Base-by-base conservation (phyloP, 129 eudicot genomes). In the Artemisia argyi region DNA sequence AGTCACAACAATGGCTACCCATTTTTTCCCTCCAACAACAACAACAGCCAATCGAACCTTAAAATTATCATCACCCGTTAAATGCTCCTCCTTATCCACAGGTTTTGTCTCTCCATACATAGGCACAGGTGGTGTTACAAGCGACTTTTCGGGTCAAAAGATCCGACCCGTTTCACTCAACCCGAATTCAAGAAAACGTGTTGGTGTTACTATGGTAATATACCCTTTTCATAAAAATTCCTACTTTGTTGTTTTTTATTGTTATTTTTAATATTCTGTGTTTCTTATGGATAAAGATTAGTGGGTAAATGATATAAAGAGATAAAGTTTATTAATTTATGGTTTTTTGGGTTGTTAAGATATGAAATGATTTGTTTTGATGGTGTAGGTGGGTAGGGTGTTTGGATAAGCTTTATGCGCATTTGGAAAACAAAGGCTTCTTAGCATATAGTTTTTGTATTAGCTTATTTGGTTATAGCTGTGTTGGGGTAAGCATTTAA, bases 131-230 rank as follows among this genome's bases (percentile, higher is more conserved):
- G 59, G 83, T 65, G 59, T 83, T 42, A 72, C 82, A 76, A 69
- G 76, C 58, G 83, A 81, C 17, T 87, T 92, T 16, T 61, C 88
- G 39, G 93, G 91, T 52, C 74, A 20, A 0, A 82, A 78, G 71
- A 79, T 85, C 77, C 89, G 95, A 75, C 86, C 95, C 50, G 76
- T 51, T 15, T 85, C 85, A 9, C 82, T 84, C n/a, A 76, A 75
- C 39, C 83, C 84, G 39, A 71, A 68, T 66, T 68, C 86, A 0
- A 62, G 73, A 59, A 88, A 88, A 72, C 89, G 96, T 17, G 66
- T 85, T 52, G 90, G 86, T 73, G 89, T 91, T 30, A 88, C 97
- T 15, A 86, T 84, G 97, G 97, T 91, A 84, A 15, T 64, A 28
- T 61, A 4, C 22, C 24, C 61, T n/a, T 71, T 24, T 52, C 12